Conservation (phyloP, 345 rosid species). For the Citropsis articulata region DNA sequence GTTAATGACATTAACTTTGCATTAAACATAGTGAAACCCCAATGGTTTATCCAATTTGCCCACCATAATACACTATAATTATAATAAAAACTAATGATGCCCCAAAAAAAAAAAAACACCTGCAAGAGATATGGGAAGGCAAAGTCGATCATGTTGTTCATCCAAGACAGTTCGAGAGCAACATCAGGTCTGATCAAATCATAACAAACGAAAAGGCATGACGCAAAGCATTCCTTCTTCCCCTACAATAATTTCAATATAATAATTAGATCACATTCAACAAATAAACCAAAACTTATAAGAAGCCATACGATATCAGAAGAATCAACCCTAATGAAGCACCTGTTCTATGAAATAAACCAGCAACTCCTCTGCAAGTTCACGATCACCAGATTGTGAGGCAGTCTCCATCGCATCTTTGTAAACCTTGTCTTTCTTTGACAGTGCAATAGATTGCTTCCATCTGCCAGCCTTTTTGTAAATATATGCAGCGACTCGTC, state of each 20-base stretch:
- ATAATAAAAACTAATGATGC: neutral
- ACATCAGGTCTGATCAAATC: conserved; percentile 80
- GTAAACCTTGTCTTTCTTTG: conserved; percentile 88
- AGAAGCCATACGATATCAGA: neutral
- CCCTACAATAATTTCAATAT: conserved; percentile 41
- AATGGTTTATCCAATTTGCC: neutral
- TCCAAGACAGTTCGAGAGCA: conserved; percentile 91
- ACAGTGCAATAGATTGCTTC: conserved; percentile 97
- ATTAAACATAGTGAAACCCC: neutral
- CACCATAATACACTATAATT: neutral
- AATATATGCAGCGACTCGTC: conserved; percentile 99
- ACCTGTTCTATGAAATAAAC: conserved; percentile 94
- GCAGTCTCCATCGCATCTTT: conserved; percentile 99
- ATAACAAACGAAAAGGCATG: conserved; percentile 93
- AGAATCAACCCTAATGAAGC: neutral
- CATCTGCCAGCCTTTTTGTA: conserved; percentile 98
- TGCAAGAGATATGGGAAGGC: conserved; percentile 85
- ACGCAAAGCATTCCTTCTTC: conserved; percentile 90
- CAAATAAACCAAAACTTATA: neutral
- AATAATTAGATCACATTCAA: conserved; percentile 5
- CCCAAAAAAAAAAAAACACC: conserved; percentile 29
- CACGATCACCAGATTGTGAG: conserved; percentile 95
- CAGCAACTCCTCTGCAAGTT: conserved; percentile 93
- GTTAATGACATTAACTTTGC: neutral
- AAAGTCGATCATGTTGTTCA: conserved; percentile 81